phyloP scores from a whole-genome alignment of 495 filamentous ascomycete genomes.

The Daldinia vernicosa region DNA sequence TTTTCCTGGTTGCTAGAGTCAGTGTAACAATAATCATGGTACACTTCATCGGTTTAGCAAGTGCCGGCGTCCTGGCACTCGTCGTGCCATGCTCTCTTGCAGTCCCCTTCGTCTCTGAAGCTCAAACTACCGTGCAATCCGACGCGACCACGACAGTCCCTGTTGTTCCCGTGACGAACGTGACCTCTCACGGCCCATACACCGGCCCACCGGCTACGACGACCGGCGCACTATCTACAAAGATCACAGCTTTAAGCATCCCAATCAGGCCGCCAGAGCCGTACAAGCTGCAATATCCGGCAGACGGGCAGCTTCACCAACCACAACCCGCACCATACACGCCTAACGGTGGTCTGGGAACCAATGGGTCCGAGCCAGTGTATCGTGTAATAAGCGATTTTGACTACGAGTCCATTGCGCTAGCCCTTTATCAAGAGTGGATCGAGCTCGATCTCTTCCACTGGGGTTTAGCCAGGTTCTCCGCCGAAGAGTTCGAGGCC shows the following conservation, averaged over 20 bases:
- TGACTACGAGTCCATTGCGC: conserved; percentile 74
- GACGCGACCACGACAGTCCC: conserved; percentile 35
- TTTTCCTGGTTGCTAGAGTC: neutral
- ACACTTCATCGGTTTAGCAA: conserved; percentile 23
- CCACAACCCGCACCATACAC: conserved; percentile 75
- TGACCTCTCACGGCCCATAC: conserved; percentile 64
- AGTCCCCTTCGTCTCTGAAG: conserved; percentile 48
- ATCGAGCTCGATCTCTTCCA: conserved; percentile 91
- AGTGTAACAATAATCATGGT: conserved; percentile 27
- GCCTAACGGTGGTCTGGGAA: conserved; percentile 79
- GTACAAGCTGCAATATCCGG: conserved; percentile 69
- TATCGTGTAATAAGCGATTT: conserved; percentile 78
- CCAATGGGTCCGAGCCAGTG: conserved; percentile 77
- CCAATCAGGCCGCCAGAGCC: conserved; percentile 56
- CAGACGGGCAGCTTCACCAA: conserved; percentile 71
- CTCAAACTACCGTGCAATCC: conserved; percentile 49
- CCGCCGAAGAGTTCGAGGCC: conserved; percentile 71
- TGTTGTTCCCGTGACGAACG: conserved; percentile 47
- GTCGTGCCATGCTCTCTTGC: conserved; percentile 37
- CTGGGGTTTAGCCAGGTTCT: conserved; percentile 76
- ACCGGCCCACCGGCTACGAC: conserved; percentile 66
- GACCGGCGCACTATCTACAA: conserved; percentile 64
- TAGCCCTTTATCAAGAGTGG: conserved; percentile 83
- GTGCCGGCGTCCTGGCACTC: conserved; percentile 38
- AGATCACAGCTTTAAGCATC: conserved; percentile 59